Evolutionary conservation across 306 rosid genomes (phyloP), one percentile per base, ranked within the genome.

Genomic region (Cucumis melo): DNA sequence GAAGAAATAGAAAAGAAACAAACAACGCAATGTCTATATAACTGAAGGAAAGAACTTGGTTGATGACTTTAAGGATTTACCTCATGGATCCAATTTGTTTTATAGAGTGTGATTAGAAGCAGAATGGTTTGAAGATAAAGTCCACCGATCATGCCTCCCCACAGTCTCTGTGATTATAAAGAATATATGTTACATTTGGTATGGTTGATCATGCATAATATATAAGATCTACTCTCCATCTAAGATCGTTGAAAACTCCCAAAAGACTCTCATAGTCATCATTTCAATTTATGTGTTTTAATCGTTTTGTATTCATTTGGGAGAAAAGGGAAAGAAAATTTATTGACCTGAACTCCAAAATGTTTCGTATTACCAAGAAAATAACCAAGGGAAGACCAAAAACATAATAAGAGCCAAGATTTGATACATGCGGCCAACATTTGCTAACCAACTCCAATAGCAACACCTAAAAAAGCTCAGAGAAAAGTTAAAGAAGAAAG

Each of bases 121-220:
- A 88, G 77, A 82, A 86, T 41, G 46, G 90, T 88, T 59, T 88
- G 92, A 5, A 86, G 81, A 50, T 73, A 84, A 21, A 80, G 84
- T n/a, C 92, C 92, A 71, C 85, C 66, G 61, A 84, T 85, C 92
- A 88, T 86, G 56, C 92, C 92, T 27, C 76, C 85, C 92, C 92
- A 88, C 5, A 88, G 61, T 59, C 92, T 90, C 92, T 86, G 66
- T 67, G 73, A 75, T 41, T 16, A 41, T 36, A 29, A 41, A 67
- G 34, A 32, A 62, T 32, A 16, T 41, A 66, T 1, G 6, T 32
- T 6, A 50, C 15, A 42, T 68, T 21, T 42, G 44, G 73, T 41
- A 39, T 27, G 10, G 8, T 10, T 65, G 50, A 19, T 67, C 10
- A 63, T 63, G 20, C 11, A 62, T 12, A 12, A 11, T 11, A 24